Conservation (phyloP, 768 basidiomycete genomes). For the Mycena galopus region DNA sequence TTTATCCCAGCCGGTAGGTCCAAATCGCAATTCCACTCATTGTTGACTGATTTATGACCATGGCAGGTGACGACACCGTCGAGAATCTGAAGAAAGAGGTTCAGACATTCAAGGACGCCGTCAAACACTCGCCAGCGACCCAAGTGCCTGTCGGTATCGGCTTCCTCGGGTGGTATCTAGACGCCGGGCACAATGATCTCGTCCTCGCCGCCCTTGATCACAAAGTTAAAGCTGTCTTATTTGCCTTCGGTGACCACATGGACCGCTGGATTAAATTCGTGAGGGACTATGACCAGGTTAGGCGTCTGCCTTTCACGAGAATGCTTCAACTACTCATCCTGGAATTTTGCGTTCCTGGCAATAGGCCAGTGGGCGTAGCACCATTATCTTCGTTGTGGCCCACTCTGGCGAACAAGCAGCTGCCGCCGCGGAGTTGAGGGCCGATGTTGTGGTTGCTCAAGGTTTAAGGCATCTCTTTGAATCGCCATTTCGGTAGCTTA, state of each 20-base stretch:
- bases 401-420: not conserved
- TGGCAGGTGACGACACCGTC: conserved; percentile 5
- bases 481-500: not conserved
- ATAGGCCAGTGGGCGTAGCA: not conserved
- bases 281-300: not conserved
- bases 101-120: conserved; percentile 4
- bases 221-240: not conserved
- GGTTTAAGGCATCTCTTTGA: not conserved
- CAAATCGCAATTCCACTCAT: not conserved
- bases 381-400: not conserved
- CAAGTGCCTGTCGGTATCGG: conserved; percentile 6
- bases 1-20: not conserved
- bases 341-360: not conserved
- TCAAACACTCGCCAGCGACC: not conserved
- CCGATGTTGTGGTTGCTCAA: not conserved
- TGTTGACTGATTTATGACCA: not conserved
- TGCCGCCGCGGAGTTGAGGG: not conserved
- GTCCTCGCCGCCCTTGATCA: conserved; percentile 10
- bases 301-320: not conserved
- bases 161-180: conserved; percentile 7
- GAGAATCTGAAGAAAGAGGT: conserved; percentile 15
- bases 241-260: conserved; percentile 6
- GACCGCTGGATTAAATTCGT: conserved; percentile 4
- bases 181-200: not conserved
- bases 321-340: not conserved